These are phyloP conservation scores for Candida ponderosae DNA, from an alignment of 805 yeast genomes.

Conservation along the genomic window DNA sequence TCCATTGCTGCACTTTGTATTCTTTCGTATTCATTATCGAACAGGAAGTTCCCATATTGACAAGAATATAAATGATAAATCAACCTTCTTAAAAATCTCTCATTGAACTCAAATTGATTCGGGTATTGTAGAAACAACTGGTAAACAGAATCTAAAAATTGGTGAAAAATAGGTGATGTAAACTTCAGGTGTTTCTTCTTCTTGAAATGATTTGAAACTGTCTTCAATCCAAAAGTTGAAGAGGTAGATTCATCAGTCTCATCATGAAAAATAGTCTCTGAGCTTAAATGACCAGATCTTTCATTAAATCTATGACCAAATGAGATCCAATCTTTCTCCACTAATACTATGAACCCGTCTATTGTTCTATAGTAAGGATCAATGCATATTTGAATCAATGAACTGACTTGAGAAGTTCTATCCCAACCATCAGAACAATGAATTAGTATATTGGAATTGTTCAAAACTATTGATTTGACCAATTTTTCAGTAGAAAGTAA, in stretches of 20 bases:
- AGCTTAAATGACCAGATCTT: slow-evolving; percentile 67
- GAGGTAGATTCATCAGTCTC: slow-evolving; percentile 13
- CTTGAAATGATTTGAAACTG: slow-evolving; percentile 43
- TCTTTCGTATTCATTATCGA: slow-evolving; percentile 64
- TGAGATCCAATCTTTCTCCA: slow-evolving; percentile 93
- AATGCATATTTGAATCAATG: slow-evolving; percentile 75
- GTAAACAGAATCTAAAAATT: slow-evolving; percentile 83
- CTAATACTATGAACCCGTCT: slow-evolving; percentile 75
- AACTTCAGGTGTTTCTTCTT: slow-evolving; percentile 44
- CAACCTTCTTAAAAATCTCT: slow-evolving; percentile 74
- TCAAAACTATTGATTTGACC: slow-evolving; percentile 73
- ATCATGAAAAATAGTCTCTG: slow-evolving; percentile 41
- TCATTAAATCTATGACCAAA: slow-evolving; percentile 90
- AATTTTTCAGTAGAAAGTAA: slow-evolving; percentile 72
- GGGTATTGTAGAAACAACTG: slow-evolving; percentile 74
- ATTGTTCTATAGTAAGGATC: slow-evolving; percentile 88
- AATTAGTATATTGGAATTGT: slow-evolving; percentile 73
- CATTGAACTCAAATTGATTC: slow-evolving; percentile 73
- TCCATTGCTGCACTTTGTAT: slow-evolving; percentile 30
- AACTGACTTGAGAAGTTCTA: slow-evolving; percentile 82
- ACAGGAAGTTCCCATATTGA: slow-evolving; percentile 87
- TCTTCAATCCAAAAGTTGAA: slow-evolving; percentile 36
- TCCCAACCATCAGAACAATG: slow-evolving; percentile 99
- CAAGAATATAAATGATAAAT: slow-evolving; percentile 88
- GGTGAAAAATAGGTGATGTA: slow-evolving; percentile 91